Conservation (phyloP, 352 stramenopile species). For the Globisporangium acanthophoron region DNA sequence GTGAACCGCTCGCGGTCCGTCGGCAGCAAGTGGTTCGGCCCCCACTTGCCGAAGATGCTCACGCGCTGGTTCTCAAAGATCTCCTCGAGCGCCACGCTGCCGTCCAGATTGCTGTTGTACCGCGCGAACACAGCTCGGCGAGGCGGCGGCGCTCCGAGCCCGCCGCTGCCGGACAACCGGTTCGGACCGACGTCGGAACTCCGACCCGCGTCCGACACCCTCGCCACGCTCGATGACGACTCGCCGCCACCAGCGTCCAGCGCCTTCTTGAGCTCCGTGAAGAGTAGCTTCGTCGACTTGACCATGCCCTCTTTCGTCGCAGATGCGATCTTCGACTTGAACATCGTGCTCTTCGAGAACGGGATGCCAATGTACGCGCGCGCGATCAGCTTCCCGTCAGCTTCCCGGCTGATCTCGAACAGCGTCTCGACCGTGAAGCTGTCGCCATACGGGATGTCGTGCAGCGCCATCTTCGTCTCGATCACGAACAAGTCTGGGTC, state of each 20-base stretch:
- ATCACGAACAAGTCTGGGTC: constrained; percentile 46
- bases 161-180: constrained; percentile 12
- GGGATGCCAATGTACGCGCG: constrained; percentile 64
- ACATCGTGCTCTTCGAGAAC: constrained; percentile 84
- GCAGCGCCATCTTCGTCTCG: constrained; percentile 56
- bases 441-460: constrained; percentile 80
- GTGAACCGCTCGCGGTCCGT: constrained; percentile 79
- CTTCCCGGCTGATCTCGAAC: constrained; percentile 40
- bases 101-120: constrained; percentile 66
- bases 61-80: constrained; percentile 88
- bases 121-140: constrained; percentile 32
- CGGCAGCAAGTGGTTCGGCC: constrained; percentile 74
- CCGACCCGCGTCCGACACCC: not conserved
- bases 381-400: constrained; percentile 27
- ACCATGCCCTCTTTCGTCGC: constrained; percentile 56
- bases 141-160: constrained; percentile 7
- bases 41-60: constrained; percentile 87
- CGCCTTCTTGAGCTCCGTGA: constrained; percentile 45
- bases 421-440: constrained; percentile 73
- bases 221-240: no score
- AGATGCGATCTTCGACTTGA: constrained; percentile 81
- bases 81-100: constrained; percentile 75
- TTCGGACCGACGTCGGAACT: constrained; percentile 12
- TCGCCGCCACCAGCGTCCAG: constrained; percentile 16
- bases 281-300: constrained; percentile 52